Evolutionary conservation across 345 rosid genomes (phyloP), one percentile per base, ranked within the genome.

Genomic region (Carallia brachiata): DNA sequence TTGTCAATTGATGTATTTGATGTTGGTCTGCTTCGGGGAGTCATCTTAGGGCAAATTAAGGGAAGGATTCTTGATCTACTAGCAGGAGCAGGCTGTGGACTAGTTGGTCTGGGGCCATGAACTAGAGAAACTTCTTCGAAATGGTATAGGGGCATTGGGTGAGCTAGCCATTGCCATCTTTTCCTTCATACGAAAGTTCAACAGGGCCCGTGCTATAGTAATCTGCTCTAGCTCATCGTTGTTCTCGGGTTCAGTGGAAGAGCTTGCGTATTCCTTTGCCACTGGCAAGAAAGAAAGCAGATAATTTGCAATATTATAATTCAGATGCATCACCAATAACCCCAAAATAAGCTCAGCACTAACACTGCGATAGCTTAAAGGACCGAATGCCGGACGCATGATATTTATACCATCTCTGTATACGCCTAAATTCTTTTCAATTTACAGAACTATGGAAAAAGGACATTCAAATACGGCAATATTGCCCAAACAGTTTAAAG

Each of bases 191-290:
- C 90, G 90, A 62, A 87, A 92, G 78, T 83, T 84, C 74, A 80
- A 75, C 70, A 95, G 71, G 23, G 99, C 96, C 18, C 96, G 86
- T 40, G 99, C 96, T 70, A 95, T 87, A 2, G 91, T 90, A 40
- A 89, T 89, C 84, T 95, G 99, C 75, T 95, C 99, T 70, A 88
- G 87, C 77, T 95, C 99, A 55, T 95, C 99, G 68, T 50, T 89
- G 78, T 80, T 83, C 73, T 92, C 97, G 64, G 89, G 82, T 76
- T 89, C 97, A 27, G 89, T 83, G 66, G 90, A 77, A 55, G 95
- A 85, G 65, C 84, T 89, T 57, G 94, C 83, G 55, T 93, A 80
- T 88, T 92, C 99, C 85, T 95, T 95, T 3, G 96, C 97, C 96
- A 95, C 99, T 95, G 87, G 62, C 69, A 52, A 72, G 63, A 68